Conservation (phyloP, 495 filamentous ascomycete genomes). For the Trichoderma virens region DNA sequence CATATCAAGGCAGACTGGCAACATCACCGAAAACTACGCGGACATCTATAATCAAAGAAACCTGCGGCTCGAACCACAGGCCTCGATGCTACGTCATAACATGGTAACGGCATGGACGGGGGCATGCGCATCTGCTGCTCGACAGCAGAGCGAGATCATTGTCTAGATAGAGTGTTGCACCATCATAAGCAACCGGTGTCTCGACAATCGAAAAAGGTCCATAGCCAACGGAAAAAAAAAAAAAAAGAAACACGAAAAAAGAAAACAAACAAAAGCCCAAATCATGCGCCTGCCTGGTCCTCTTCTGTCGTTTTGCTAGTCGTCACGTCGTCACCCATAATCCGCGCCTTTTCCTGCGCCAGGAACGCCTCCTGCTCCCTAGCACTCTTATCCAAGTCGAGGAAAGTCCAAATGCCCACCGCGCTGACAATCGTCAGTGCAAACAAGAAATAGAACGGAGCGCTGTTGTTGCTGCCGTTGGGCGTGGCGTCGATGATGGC, state of each 20-base stretch:
- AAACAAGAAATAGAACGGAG: slow-evolving; percentile 56
- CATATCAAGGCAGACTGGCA: neutral
- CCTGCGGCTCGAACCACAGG: neutral
- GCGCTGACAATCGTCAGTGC: slow-evolving; percentile 48
- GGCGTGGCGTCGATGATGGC: slow-evolving; percentile 59
- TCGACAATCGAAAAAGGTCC: neutral
- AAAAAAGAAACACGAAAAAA: neutral
- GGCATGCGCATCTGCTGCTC: neutral
- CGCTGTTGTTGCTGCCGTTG: slow-evolving; percentile 39
- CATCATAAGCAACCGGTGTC: neutral
- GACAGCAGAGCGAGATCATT: slow-evolving; percentile 5
- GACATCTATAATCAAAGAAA: neutral
- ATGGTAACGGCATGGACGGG: neutral
- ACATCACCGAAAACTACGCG: neutral
- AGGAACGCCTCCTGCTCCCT: slow-evolving; percentile 48
- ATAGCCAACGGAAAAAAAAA: neutral
- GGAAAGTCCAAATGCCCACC: slow-evolving; percentile 38
- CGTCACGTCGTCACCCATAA: slow-evolving; percentile 9
- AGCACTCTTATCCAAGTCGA: slow-evolving; percentile 53
- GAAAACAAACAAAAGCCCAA: neutral
- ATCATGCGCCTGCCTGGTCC: neutral
- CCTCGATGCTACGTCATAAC: neutral
- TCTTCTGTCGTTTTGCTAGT: slow-evolving; percentile 3
- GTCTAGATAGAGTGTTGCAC: neutral
- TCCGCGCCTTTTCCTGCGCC: slow-evolving; percentile 30